Percentiles rank a stretch among this genome's conserved stretches.
Evolutionary conservation across 1,284 basidiomycete species (phyloP).

Genomic region (Vanrija humicola): DNA sequence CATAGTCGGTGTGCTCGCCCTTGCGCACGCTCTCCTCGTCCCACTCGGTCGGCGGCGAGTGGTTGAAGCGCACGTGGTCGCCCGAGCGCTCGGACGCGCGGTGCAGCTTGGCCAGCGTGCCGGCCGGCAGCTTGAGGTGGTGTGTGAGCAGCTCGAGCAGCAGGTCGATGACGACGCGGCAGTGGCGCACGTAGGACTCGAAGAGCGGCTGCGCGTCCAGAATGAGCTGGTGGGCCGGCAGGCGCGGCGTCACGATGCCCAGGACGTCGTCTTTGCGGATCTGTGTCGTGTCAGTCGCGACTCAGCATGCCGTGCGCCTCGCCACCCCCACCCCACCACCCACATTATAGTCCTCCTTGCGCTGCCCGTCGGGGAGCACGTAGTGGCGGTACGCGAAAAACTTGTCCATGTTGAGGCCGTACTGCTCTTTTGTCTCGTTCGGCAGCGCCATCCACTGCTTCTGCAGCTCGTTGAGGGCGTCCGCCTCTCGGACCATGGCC

Average conservation of each 20-base stretch:
- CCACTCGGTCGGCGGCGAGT: slow-evolving; percentile 43
- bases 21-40: slow-evolving; percentile 12
- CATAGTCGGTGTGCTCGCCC: slow-evolving; percentile 33
- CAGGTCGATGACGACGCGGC: slow-evolving; percentile 54
- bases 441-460: slow-evolving; percentile 24
- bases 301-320: background rate
- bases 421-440: slow-evolving; percentile 25
- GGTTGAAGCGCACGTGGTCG: slow-evolving; percentile 61
- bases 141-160: slow-evolving; percentile 59
- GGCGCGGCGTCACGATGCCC: slow-evolving; percentile 11
- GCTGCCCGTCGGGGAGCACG: slow-evolving; percentile 12
- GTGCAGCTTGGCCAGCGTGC: slow-evolving; percentile 56
- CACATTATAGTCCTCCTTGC: slow-evolving; percentile 29
- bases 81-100: slow-evolving; percentile 54
- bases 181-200: slow-evolving; percentile 18
- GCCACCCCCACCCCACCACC: background rate
- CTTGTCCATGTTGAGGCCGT: slow-evolving; percentile 18
- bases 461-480: slow-evolving; percentile 23
- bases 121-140: slow-evolving; percentile 57
- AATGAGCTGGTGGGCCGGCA: slow-evolving; percentile 18
- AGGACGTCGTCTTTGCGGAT: slow-evolving; percentile 29
- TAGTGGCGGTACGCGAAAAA: slow-evolving; percentile 25
- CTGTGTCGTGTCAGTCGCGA: slow-evolving; percentile 5
- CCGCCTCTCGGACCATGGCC: slow-evolving; percentile 18
- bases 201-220: slow-evolving; percentile 13